Evolutionary conservation across 2,329 filamentous ascomycete genomes (phyloP).

Genomic region (Colletotrichum spaethianum): DNA sequence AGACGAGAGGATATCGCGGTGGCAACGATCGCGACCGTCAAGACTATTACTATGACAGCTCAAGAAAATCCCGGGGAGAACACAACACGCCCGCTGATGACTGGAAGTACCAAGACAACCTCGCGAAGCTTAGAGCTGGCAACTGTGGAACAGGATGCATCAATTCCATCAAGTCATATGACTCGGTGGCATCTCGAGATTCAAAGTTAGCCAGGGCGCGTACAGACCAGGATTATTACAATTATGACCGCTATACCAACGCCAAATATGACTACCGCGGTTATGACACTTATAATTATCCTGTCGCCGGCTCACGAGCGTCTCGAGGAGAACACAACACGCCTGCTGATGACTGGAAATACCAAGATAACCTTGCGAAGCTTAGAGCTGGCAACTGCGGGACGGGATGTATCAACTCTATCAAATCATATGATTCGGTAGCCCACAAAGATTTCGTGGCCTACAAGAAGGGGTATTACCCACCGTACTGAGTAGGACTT

Average conservation of each 20-base stretch:
- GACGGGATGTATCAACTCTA: not conserved
- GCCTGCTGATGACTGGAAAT: not conserved
- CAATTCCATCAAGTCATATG: conserved; percentile 6
- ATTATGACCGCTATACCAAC: not conserved
- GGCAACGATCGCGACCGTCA: not conserved
- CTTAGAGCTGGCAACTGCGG: not conserved
- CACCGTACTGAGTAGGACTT: not conserved
- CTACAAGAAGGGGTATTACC: no score
- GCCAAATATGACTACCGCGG: not conserved
- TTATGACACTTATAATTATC: not conserved
- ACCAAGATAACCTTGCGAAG: not conserved
- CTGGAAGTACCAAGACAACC: conserved; percentile 21
- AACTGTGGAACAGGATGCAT: not conserved
- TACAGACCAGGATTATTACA: not conserved
- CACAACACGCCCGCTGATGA: conserved; percentile 12
- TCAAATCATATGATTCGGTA: not conserved
- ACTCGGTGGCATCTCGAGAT: not conserved
- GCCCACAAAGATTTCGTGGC: not conserved
- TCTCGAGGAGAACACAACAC: not conserved
- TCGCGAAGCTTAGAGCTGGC: not conserved
- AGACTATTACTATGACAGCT: not conserved
- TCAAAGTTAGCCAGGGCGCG: not conserved
- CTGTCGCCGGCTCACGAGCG: not conserved
- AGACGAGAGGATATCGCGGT: not conserved
- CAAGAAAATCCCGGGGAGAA: not conserved